Conservation (phyloP, 2,329 filamentous ascomycete species). For the Eutypa lata region DNA sequence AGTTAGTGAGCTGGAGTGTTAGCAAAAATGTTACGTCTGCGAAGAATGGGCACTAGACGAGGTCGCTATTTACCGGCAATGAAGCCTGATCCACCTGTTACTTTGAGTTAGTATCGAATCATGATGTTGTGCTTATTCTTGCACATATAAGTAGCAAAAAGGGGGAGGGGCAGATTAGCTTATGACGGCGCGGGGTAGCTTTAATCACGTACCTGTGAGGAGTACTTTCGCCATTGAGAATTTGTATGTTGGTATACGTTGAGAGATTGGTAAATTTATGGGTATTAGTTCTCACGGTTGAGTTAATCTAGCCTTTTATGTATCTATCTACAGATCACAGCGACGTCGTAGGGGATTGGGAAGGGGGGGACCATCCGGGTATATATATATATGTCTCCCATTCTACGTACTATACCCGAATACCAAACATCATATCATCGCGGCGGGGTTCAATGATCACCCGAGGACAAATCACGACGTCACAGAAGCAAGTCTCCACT, state of each 20-base stretch:
- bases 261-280: not conserved
- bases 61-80: slow-evolving; percentile 40
- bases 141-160: not conserved
- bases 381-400: too few relatives aligned
- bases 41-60: not conserved
- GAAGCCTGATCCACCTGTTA: slow-evolving; percentile 48
- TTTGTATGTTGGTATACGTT: not conserved
- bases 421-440: too few relatives aligned
- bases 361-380: too few relatives aligned
- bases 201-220: not conserved
- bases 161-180: not conserved
- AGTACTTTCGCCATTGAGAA: not conserved
- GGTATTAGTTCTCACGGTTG: too few relatives aligned
- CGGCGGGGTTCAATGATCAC: not conserved
- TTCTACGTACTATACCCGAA: too few relatives aligned
- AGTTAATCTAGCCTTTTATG: too few relatives aligned
- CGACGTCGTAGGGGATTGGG: too few relatives aligned
- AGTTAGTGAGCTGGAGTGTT: not conserved
- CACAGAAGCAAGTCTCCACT: too few relatives aligned
- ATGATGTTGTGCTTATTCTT: too few relatives aligned
- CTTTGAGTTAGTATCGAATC: not conserved
- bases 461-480: not conserved
- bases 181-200: not conserved
- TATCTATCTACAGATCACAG: too few relatives aligned
- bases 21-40: not conserved